A percentile compares a stretch with the other conserved stretches of the same genome.
phyloP scores from a whole-genome alignment of 2,329 filamentous ascomycete species.

The Pseudogymnoascus destructans region DNA sequence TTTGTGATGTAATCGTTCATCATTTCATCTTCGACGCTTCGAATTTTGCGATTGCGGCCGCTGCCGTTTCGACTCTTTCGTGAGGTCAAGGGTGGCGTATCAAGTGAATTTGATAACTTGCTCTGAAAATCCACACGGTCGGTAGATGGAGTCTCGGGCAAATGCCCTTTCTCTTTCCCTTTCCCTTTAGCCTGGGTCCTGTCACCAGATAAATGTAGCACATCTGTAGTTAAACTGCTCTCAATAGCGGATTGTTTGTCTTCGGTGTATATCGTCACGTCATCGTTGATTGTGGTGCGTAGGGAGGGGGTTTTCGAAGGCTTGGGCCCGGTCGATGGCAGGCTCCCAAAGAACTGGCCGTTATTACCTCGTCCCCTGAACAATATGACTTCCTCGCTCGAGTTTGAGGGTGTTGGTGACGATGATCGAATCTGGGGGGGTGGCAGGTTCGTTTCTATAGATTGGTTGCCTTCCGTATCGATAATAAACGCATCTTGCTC shows the following conservation, averaged over 20 bases:
- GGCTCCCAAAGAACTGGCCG: constrained; percentile 1
- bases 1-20: constrained; percentile 6
- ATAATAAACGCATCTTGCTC: constrained; percentile 23
- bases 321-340: background rate
- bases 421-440: constrained; percentile 22
- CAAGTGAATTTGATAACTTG: background rate
- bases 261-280: background rate
- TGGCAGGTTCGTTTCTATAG: constrained; percentile 23
- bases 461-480: constrained; percentile 25
- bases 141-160: background rate
- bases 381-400: constrained; percentile 61
- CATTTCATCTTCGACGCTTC: constrained; percentile 1
- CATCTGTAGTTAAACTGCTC: background rate
- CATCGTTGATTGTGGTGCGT: background rate
- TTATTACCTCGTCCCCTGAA: constrained; percentile 42
- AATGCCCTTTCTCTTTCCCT: background rate
- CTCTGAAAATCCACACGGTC: background rate
- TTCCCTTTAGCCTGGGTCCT: background rate
- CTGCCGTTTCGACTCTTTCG: background rate
- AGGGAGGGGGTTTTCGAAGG: background rate
- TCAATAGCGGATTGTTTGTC: background rate
- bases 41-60: background rate
- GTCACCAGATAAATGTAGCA: background rate
- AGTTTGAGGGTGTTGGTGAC: constrained; percentile 36
- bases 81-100: background rate